phyloP scores from a whole-genome alignment of 495 filamentous ascomycete genomes.

The Penicillium bovifimosum region DNA sequence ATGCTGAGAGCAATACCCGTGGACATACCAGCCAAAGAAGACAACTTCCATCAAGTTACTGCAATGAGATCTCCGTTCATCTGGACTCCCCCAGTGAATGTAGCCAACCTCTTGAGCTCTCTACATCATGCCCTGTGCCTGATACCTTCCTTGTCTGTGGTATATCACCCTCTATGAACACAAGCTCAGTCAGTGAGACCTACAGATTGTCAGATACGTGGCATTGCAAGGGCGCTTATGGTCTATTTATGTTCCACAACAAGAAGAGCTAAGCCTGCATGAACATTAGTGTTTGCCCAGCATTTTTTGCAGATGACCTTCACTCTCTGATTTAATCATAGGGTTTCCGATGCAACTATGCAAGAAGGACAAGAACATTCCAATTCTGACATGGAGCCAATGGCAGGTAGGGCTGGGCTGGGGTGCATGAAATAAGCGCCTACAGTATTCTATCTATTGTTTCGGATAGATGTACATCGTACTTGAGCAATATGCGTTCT shows the following conservation, averaged over 20 bases:
- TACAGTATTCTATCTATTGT: background rate
- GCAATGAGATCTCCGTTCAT: no score
- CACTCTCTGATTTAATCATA: background rate
- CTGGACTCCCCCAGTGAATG: no score
- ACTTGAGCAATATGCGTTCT: background rate
- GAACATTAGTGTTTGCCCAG: background rate
- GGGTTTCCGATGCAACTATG: background rate
- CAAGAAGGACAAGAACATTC: background rate
- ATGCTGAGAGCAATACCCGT: no score
- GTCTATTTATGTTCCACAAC: slow-evolving; percentile 21
- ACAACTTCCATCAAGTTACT: no score
- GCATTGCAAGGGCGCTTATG: slow-evolving; percentile 19
- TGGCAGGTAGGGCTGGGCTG: background rate
- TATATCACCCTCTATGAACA: no score
- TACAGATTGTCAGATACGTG: background rate
- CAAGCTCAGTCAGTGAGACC: no score
- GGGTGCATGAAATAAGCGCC: background rate
- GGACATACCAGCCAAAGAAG: no score
- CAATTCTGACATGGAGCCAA: slow-evolving; percentile 4
- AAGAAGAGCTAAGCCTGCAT: background rate
- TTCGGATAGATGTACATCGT: background rate
- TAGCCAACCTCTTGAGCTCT: no score
- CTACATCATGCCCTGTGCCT: no score
- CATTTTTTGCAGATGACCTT: background rate
- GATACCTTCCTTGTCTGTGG: no score